Percentiles rank a stretch among this genome's conserved stretches.
Evolutionary conservation across 495 filamentous ascomycete genomes (phyloP).

Genomic region (Cetradonia linearis): DNA sequence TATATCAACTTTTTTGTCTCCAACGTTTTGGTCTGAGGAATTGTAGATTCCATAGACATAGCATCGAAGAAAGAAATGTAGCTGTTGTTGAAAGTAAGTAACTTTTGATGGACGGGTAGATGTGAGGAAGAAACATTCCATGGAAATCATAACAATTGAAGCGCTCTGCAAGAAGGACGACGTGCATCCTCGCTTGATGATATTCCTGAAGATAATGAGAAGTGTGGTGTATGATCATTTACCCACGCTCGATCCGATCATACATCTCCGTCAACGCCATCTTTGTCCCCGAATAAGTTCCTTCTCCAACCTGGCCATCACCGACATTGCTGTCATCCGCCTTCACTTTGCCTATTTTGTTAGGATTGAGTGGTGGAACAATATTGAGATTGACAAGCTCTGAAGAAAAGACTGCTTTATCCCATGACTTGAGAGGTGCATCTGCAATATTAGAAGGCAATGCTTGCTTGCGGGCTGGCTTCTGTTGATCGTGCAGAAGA

Average conservation of each 20-base stretch:
- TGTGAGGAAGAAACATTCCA: no score
- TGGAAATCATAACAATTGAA: neutral
- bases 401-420: constrained; percentile 14
- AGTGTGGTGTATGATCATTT: constrained; percentile 12
- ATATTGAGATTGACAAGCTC: constrained; percentile 12
- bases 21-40: constrained; percentile 28
- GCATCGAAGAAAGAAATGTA: constrained; percentile 33
- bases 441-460: constrained; percentile 2
- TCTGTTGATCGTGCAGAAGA: neutral
- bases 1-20: constrained; percentile 27
- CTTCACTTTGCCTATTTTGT: neutral
- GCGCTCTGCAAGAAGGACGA: neutral
- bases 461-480: neutral
- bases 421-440: constrained; percentile 12
- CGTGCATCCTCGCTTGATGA: neutral
- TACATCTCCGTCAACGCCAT: constrained; percentile 34
- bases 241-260: constrained; percentile 33
- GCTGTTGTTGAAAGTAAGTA: constrained; percentile 18
- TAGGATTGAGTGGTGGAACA: neutral
- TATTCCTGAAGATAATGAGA: neutral
- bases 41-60: constrained; percentile 25
- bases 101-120: neutral
- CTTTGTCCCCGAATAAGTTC: constrained; percentile 34
- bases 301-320: constrained; percentile 10
- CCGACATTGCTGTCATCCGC: neutral